Base-by-base conservation (phyloP, 1,284 basidiomycete genomes). In the Boletus smithii region DNA sequence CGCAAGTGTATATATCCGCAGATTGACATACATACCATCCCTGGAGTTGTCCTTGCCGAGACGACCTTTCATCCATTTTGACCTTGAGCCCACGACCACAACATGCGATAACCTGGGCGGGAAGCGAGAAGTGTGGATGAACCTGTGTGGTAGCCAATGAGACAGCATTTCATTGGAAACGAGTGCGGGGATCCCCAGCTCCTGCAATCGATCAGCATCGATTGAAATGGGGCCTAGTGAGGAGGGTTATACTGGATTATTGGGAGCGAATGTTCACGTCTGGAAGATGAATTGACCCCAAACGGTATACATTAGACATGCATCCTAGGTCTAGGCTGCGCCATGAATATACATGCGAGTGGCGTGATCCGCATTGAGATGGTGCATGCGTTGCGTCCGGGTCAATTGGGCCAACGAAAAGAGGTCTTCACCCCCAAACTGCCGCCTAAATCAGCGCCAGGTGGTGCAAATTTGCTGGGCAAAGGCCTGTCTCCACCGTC, bases 11-110 rank as follows among this genome's bases (percentile, higher is more conserved):
- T 16, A 32, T 32, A 13, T 44, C 31, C 33, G 35, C 4, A 32
- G 36, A 44, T 31, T 30, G 42, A 32, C 31, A 26, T 42, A 47
- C 56, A 41, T 34, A 24, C 41, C 44, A 39, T 54, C 46, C 37
- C 20, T 37, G 35, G 48, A 43, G 9, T 39, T 29, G 5, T n/a
- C 23, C 27, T 8, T 23, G 8, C n/a, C 8, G n/a, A 17, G 7
- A 57, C 6, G 20, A 22, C 40, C 18, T n/a, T 32, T 16, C 27
- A 8, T 42, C 3, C 17, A 29, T 13, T 17, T 23, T 29, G 34
- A 22, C 33, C 22, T 45, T n/a, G n/a, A 38, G 24, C 10, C 10
- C 29, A 9, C 30, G 8, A 9, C 32, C 27, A 24, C 24, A 39
- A 5, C 17, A 40, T n/a, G 31, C 14, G 8, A 35, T 17, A 22